Percentiles rank a stretch among this genome's conserved stretches.
These are phyloP conservation scores for Tanacetum coccineum DNA, from an alignment of 129 eudicot genomes.

Conservation along the genomic window DNA sequence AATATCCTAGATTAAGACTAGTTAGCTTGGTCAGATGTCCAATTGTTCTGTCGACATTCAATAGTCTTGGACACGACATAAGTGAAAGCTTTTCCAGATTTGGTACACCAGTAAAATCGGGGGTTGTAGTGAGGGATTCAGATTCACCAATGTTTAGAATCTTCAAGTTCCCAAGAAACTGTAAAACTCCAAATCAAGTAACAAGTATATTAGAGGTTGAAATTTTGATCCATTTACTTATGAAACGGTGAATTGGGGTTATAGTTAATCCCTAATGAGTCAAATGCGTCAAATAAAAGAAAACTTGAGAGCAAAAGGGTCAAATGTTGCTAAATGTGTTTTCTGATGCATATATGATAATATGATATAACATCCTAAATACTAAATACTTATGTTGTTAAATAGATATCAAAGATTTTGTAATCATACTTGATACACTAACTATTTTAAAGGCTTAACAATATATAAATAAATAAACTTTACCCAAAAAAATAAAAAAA, in stretches of 20 bases:
- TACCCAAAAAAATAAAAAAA: too few species aligned
- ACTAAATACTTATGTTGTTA: too few species aligned
- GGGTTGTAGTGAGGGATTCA: constrained; percentile 12
- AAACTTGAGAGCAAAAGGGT: too few species aligned
- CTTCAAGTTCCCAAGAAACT: constrained; percentile 30
- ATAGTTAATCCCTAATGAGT: neutral
- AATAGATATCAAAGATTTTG: too few species aligned
- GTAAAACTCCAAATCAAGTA: constrained; percentile 10
- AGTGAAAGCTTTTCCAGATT: constrained; percentile 27
- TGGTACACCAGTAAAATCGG: constrained; percentile 24
- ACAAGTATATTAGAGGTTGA: constrained; percentile 3
- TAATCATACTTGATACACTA: too few species aligned
- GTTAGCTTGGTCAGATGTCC: constrained; percentile 27
- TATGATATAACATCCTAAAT: too few species aligned
- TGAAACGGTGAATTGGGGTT: constrained; percentile 17
- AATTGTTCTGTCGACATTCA: constrained; percentile 31
- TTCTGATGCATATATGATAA: too few species aligned
- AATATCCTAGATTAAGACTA: constrained; percentile 26
- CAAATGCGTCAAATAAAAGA: too few species aligned
- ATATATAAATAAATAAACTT: too few species aligned
- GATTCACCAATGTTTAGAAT: constrained; percentile 27
- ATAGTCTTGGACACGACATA: constrained; percentile 23
- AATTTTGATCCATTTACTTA: neutral
- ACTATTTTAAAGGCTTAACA: too few species aligned
- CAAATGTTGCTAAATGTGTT: too few species aligned